A percentile compares a stretch with the other conserved stretches of the same genome.
Evolutionary conservation across 2,329 filamentous ascomycete genomes (phyloP).

Genomic region (Venturia oleaginea): DNA sequence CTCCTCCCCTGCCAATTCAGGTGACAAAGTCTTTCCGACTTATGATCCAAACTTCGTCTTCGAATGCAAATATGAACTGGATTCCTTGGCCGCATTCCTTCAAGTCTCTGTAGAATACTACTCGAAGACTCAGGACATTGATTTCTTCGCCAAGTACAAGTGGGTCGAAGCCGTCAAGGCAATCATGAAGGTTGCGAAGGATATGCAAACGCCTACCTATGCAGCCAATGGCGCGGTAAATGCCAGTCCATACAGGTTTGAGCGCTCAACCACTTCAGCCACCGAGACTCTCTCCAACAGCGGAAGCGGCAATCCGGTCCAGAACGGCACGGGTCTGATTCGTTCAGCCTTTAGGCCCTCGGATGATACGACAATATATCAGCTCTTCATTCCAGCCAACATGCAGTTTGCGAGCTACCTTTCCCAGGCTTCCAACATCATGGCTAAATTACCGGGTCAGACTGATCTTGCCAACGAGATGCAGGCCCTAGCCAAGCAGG

Average conservation of each 20-base stretch:
- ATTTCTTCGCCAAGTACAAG: conserved; percentile 39
- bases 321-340: conserved; percentile 39
- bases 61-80: conserved; percentile 47
- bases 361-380: conserved; percentile 42
- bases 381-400: conserved; percentile 41
- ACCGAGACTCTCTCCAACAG: conserved; percentile 45
- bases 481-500: conserved; percentile 42
- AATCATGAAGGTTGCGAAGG: conserved; percentile 35
- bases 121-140: conserved; percentile 36
- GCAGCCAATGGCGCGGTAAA: conserved; percentile 35
- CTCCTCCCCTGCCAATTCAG: conserved; percentile 29
- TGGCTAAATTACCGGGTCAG: conserved; percentile 32
- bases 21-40: conserved; percentile 34
- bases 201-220: conserved; percentile 41
- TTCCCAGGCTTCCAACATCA: conserved; percentile 40
- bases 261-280: conserved; percentile 33
- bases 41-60: conserved; percentile 38
- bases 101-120: conserved; percentile 42
- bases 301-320: conserved; percentile 41
- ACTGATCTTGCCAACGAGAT: conserved; percentile 48
- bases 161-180: conserved; percentile 39
- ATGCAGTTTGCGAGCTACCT: conserved; percentile 69
- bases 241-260: conserved; percentile 37
- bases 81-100: conserved; percentile 43
- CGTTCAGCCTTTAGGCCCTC: conserved; percentile 42